phyloP scores from a whole-genome alignment of 257 asterid genomes.

The Verbena officinalis region DNA sequence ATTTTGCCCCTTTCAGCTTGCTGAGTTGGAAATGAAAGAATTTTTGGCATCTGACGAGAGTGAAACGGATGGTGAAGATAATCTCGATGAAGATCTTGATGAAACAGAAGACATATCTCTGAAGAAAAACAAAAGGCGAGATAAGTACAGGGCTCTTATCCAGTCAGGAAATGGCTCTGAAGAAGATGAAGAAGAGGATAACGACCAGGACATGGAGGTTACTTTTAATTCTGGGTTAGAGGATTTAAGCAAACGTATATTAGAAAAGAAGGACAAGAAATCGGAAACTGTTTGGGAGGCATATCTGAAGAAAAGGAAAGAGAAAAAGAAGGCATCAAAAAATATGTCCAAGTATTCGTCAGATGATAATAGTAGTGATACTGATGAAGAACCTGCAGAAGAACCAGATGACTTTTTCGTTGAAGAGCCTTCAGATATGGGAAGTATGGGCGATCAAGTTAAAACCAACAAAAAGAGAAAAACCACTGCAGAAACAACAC shows the following conservation, averaged over 20 bases:
- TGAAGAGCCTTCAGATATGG: constrained; percentile 53
- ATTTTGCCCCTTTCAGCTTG: constrained; percentile 57
- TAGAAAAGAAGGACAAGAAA: constrained; percentile 80
- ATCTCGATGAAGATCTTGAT: too few species aligned
- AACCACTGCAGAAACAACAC: constrained; percentile 34
- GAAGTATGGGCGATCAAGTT: constrained; percentile 32
- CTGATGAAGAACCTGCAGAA: constrained; percentile 52
- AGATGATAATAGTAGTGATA: constrained; percentile 61
- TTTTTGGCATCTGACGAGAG: constrained; percentile 88
- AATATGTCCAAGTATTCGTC: constrained; percentile 65
- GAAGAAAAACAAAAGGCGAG: constrained; percentile 49
- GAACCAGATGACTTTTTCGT: constrained; percentile 77
- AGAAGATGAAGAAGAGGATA: constrained; percentile 54
- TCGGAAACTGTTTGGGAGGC: constrained; percentile 94
- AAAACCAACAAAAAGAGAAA: constrained; percentile 34
- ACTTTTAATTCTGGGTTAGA: constrained; percentile 85
- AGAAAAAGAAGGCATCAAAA: constrained; percentile 70
- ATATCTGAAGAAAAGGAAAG: constrained; percentile 62
- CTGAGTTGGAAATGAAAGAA: constrained; percentile 69
- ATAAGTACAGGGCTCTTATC: constrained; percentile 68
- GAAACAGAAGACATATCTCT: constrained; percentile 42
- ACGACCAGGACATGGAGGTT: constrained; percentile 83
- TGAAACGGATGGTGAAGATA: constrained; percentile 58
- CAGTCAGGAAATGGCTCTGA: constrained; percentile 70
- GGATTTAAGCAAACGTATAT: constrained; percentile 77